Evolutionary conservation across 2,329 filamentous ascomycete species (phyloP).

Genomic region (Xylariaceae sp.): DNA sequence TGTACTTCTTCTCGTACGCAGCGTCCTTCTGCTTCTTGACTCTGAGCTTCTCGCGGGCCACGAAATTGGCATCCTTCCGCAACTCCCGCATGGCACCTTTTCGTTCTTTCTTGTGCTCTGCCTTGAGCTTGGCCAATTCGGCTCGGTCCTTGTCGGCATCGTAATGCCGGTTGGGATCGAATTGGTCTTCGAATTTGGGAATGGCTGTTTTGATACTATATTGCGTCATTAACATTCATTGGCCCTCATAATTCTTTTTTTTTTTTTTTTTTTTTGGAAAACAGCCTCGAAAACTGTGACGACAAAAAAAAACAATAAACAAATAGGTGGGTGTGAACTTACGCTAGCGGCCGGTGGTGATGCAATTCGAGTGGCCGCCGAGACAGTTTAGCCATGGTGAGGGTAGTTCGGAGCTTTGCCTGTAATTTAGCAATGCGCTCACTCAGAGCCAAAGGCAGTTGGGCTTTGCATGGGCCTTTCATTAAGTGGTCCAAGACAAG

Average conservation of each 20-base stretch:
- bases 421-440: slow-evolving; percentile 39
- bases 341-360: slow-evolving; percentile 75
- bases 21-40: slow-evolving; percentile 91
- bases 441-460: slow-evolving; percentile 42
- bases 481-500: slow-evolving; percentile 56
- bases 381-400: slow-evolving; percentile 56
- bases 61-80: slow-evolving; percentile 89
- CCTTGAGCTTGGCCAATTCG: slow-evolving; percentile 75
- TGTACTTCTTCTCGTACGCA: slow-evolving; percentile 95
- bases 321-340: slow-evolving; percentile 1
- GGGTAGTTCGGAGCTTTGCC: slow-evolving; percentile 46
- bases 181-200: slow-evolving; percentile 93
- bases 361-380: slow-evolving; percentile 83
- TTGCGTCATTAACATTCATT: slow-evolving; percentile 3
- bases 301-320: slow-evolving; percentile 52
- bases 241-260: too few relatives aligned
- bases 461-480: slow-evolving; percentile 45
- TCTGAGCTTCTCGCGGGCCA: slow-evolving; percentile 81
- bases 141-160: slow-evolving; percentile 88
- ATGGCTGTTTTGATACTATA: slow-evolving; percentile 45
- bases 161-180: slow-evolving; percentile 95
- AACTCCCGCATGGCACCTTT: slow-evolving; percentile 94
- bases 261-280: too few relatives aligned
- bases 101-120: slow-evolving; percentile 88
- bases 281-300: neutral